Conservation (phyloP, 1,284 basidiomycete species). For the Microbotryomycetes sp. region DNA sequence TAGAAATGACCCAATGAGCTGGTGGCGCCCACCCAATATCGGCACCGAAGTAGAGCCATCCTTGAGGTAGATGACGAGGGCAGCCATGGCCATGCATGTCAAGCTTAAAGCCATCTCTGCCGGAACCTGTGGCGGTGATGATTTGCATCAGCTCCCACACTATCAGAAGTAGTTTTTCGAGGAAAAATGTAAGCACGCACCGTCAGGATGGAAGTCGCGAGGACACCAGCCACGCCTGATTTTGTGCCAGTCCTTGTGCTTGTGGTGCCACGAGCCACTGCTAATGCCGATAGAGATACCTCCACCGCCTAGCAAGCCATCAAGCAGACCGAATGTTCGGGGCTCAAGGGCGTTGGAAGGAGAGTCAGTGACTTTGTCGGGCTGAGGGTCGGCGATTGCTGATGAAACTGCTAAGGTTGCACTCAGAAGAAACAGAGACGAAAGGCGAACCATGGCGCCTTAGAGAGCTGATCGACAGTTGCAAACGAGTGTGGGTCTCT, state of each 20-base stretch:
- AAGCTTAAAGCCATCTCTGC: constrained; percentile 17
- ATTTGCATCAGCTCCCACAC: background rate
- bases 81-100: constrained; percentile 11
- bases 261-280: background rate
- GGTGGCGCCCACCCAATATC: constrained; percentile 13
- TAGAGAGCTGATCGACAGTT: background rate
- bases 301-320: background rate
- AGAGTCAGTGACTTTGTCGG: background rate
- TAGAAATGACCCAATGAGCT: background rate
- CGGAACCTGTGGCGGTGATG: background rate
- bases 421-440: background rate
- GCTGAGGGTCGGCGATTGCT: background rate
- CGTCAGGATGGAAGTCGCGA: background rate
- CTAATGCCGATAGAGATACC: background rate
- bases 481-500: background rate
- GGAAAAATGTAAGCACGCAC: too few relatives aligned
- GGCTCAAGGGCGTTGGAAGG: background rate
- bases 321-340: background rate
- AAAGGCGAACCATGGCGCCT: background rate
- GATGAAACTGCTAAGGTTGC: background rate
- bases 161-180: too few relatives aligned
- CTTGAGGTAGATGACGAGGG: constrained; percentile 7
- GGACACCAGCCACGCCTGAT: background rate
- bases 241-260: background rate
- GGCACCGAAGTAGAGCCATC: constrained; percentile 17